Evolutionary conservation across 2,329 filamentous ascomycete genomes (phyloP), one percentile per base, ranked within the genome.

Genomic region (Fusarium chaquense): DNA sequence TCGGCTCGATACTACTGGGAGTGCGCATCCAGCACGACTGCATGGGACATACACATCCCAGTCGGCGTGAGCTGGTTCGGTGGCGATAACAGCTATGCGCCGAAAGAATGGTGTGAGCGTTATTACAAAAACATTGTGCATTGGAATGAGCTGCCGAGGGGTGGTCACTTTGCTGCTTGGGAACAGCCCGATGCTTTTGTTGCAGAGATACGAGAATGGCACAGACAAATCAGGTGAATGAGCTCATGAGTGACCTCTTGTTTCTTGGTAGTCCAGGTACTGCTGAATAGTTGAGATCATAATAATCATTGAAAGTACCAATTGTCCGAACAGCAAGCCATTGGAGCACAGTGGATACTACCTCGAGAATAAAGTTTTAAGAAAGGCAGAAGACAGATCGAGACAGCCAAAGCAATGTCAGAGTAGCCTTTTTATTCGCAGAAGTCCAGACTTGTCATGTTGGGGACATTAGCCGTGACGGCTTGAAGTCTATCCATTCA

Each of bases 1-100:
- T 65, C 58, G 26, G 62, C 58, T 32, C 51, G 62, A 0, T 65
- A 65, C 2, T 65, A 62, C 0, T 65, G 62, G 62, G 62, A 65
- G n/a, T 52, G 40, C 4, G n/a, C 28, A 24, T 26, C 22, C 1
- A 40, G 24, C 8, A 36, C 62, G 6, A 65, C 50, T 5, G 58
- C 58, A 8, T 43, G 12, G 33, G 26, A 36, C 3, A 57, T 65
- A 13, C 5, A 65, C 0, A 1, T 65, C 16, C 62, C 62, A 2
- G 51, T 62, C 26, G 58, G 62, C 1, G 51, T 65, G 10, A 62
- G 62, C 22, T 65, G 58, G 58, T 62, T 65, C 4, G 58, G 51
- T 1, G 62, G 51, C 4, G 62, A 65, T 20, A 62, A 65, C 8
- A 57, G 58, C 12, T 65, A 57, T 51, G 62, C 44, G 8, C 62